These are phyloP conservation scores for Exophiala aquamarina DNA, from an alignment of 2,329 filamentous ascomycete genomes.

Conservation along the genomic window DNA sequence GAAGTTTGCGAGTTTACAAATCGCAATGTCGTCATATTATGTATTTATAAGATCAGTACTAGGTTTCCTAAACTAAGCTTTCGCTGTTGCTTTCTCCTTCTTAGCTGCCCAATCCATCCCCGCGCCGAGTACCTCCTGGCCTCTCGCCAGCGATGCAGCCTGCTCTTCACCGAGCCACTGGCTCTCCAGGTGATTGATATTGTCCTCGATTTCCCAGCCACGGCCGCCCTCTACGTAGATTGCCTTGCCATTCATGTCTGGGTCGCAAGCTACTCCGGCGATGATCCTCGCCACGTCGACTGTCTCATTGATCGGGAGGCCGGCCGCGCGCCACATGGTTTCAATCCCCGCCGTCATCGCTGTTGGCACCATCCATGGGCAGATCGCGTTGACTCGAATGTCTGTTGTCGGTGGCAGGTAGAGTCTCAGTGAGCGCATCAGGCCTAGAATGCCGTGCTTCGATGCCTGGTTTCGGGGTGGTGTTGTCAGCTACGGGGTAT, in stretches of 20 bases:
- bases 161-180: slow-evolving; percentile 44
- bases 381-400: slow-evolving; percentile 45
- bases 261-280: slow-evolving; percentile 35
- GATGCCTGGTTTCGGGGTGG: slow-evolving; percentile 28
- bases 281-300: slow-evolving; percentile 41
- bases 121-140: slow-evolving; percentile 1
- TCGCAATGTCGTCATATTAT: no score
- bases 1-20: no score
- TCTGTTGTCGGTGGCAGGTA: slow-evolving; percentile 31
- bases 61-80: no score
- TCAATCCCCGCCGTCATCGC: slow-evolving; percentile 37
- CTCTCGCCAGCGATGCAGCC: background rate
- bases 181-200: slow-evolving; percentile 39
- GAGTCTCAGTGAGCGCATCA: slow-evolving; percentile 47
- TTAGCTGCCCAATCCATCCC: background rate
- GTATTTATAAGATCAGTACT: no score
- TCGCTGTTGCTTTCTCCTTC: background rate
- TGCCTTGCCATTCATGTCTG: slow-evolving; percentile 38
- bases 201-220: slow-evolving; percentile 45
- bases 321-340: slow-evolving; percentile 37
- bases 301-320: slow-evolving; percentile 39
- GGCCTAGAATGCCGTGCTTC: slow-evolving; percentile 51
- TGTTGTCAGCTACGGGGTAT: background rate
- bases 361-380: slow-evolving; percentile 41
- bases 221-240: slow-evolving; percentile 45